Percentiles rank a stretch among this genome's conserved stretches.
phyloP scores from a whole-genome alignment of 23 red algal species.

The Gracilaria domingensis region DNA sequence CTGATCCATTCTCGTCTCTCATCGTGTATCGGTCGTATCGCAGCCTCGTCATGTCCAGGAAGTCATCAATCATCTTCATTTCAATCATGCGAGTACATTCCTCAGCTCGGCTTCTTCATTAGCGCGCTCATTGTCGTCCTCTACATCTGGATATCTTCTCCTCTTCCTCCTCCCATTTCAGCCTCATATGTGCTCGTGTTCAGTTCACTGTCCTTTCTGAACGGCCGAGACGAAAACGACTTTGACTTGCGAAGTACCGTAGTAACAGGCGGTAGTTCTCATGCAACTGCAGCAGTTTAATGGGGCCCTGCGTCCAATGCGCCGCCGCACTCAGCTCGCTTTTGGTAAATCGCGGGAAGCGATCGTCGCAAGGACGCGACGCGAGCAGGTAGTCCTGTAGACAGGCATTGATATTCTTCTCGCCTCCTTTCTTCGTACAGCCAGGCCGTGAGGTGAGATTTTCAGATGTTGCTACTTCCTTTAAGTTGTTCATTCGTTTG shows the following conservation, averaged over 20 bases:
- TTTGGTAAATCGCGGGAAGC: slow-evolving; percentile 39
- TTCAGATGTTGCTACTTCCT: slow-evolving; percentile 1
- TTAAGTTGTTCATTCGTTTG: background rate
- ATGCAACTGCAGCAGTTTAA: slow-evolving; percentile 65
- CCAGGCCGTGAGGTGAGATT: slow-evolving; percentile 16
- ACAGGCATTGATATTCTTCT: slow-evolving; percentile 2
- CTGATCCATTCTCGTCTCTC: slow-evolving; percentile 41
- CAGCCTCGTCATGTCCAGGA: slow-evolving; percentile 49
- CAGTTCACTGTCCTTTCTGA: slow-evolving; percentile 34
- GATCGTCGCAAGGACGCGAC: slow-evolving; percentile 48
- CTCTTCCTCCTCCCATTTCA: slow-evolving; percentile 74
- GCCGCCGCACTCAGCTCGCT: slow-evolving; percentile 25
- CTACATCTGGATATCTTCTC: slow-evolving; percentile 61
- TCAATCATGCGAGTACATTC: slow-evolving; percentile 63
- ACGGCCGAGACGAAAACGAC: slow-evolving; percentile 15
- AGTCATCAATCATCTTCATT: slow-evolving; percentile 63
- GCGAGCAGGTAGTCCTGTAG: slow-evolving; percentile 37
- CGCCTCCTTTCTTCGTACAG: slow-evolving; percentile 34
- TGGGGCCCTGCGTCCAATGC: slow-evolving; percentile 11
- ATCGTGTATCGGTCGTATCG: too few relatives aligned
- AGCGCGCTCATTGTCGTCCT: slow-evolving; percentile 54
- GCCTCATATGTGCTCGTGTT: slow-evolving; percentile 59
- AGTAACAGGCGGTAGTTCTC: slow-evolving; percentile 66
- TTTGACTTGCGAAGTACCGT: slow-evolving; percentile 23
- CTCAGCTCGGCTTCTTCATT: slow-evolving; percentile 60